phyloP scores from a whole-genome alignment of 257 asterid species.

The Oldenlandia corymbosa region DNA sequence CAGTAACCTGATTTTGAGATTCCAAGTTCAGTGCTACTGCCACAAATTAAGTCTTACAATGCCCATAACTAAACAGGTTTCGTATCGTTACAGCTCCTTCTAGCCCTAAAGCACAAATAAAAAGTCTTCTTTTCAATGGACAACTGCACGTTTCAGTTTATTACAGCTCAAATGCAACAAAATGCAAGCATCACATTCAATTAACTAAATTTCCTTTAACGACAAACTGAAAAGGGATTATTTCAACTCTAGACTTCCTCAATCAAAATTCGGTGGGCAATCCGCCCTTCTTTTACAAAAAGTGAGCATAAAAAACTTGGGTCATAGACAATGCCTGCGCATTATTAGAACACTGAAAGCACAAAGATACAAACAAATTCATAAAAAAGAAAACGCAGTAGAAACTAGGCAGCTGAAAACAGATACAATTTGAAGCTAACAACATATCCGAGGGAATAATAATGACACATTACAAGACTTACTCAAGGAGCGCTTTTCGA shows the following conservation, averaged over 20 bases:
- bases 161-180: not conserved
- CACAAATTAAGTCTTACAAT: not conserved
- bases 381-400: not conserved
- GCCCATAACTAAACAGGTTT: no score
- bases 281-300: no score
- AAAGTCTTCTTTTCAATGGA: not conserved
- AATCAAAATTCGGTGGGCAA: no score
- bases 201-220: not conserved
- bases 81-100: not conserved
- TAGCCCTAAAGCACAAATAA: not conserved
- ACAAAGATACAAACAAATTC: not conserved
- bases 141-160: not conserved
- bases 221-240: no score
- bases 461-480: conserved; percentile 1
- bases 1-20: not conserved
- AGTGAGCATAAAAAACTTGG: no score
- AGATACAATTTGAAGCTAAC: not conserved
- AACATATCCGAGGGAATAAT: no score
- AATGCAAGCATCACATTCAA: not conserved
- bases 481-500: conserved; percentile 58
- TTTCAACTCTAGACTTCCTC: no score
- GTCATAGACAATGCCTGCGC: not conserved
- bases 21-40: not conserved
- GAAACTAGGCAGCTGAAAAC: not conserved
- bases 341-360: not conserved